These are phyloP conservation scores for Diaporthe citriasiana DNA, from an alignment of 2,329 filamentous ascomycete genomes.

Conservation along the genomic window DNA sequence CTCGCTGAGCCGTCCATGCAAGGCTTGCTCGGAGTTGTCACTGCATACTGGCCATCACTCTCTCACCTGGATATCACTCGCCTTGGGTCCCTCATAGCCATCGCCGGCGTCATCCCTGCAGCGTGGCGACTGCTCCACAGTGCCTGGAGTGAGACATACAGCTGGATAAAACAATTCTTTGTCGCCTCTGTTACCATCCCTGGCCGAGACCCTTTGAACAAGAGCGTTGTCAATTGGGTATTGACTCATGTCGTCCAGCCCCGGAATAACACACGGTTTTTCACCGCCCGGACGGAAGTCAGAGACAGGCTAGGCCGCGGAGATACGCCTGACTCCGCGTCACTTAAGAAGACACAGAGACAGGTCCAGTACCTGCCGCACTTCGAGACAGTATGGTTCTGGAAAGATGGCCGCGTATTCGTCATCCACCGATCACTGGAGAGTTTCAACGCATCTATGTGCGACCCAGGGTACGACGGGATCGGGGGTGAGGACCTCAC, in stretches of 20 bases:
- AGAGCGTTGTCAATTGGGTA: conserved; percentile 62
- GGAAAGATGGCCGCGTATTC: conserved; percentile 62
- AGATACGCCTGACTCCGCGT: conserved; percentile 49
- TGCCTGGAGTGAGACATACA: conserved; percentile 55
- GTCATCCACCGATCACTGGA: conserved; percentile 59
- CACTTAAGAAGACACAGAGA: conserved; percentile 58
- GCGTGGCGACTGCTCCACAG: conserved; percentile 55
- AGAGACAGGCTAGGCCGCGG: conserved; percentile 53
- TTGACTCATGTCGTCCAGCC: conserved; percentile 55
- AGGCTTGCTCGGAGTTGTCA: neutral
- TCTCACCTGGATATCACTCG: conserved; percentile 57
- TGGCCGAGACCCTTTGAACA: conserved; percentile 60
- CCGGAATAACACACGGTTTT: conserved; percentile 55
- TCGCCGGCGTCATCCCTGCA: conserved; percentile 58
- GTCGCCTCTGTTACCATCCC: conserved; percentile 60
- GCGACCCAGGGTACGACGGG: conserved; percentile 61
- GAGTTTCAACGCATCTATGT: conserved; percentile 53
- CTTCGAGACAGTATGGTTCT: conserved; percentile 63
- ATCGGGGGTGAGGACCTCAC: conserved; percentile 62
- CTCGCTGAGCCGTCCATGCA: conserved; percentile 25
- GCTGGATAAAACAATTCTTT: conserved; percentile 59
- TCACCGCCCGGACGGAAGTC: conserved; percentile 60
- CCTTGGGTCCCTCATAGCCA: conserved; percentile 60
- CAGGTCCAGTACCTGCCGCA: conserved; percentile 61
- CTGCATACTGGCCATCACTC: conserved; percentile 35